These are phyloP conservation scores for Geosiphon pyriformis DNA, from an alignment of 192 early-diverging fungal genomes.

Conservation along the genomic window DNA sequence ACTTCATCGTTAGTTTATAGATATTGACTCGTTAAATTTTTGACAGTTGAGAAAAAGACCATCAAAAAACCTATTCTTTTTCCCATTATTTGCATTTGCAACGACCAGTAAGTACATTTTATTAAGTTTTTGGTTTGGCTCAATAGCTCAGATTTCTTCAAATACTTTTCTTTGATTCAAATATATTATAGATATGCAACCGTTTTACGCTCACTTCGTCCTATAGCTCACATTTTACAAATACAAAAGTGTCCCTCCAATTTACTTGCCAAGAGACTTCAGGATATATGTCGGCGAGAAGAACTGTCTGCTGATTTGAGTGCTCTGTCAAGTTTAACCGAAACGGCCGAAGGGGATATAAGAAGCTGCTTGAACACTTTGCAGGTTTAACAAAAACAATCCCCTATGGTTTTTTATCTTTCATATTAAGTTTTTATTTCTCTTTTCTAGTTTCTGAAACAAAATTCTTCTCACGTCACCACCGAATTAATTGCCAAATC, in stretches of 20 bases:
- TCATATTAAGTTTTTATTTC: not conserved
- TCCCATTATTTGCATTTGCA: conserved; percentile 99
- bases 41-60: conserved; percentile 18
- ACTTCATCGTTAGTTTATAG: not conserved
- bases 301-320: conserved; percentile 67
- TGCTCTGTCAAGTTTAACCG: conserved; percentile 67
- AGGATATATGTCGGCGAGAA: conserved; percentile 75
- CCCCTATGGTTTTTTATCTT: conserved; percentile 11
- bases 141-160: too few species aligned
- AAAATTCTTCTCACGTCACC: conserved; percentile 29
- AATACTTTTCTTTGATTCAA: not conserved
- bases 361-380: conserved; percentile 83
- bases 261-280: conserved; percentile 67
- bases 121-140: too few species aligned
- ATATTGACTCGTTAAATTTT: not conserved
- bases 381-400: conserved; percentile 53
- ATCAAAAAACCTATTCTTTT: conserved; percentile 57
- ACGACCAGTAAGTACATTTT: conserved; percentile 65
- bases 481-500: conserved; percentile 42
- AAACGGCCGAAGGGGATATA: conserved; percentile 81
- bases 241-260: conserved; percentile 62
- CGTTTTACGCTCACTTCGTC: conserved; percentile 76
- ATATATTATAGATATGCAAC: conserved; percentile 64
- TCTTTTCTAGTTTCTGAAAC: conserved; percentile 12
- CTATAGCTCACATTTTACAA: conserved; percentile 65